These are phyloP conservation scores for Roridomyces roridus DNA, from an alignment of 768 basidiomycete genomes.

Conservation along the genomic window DNA sequence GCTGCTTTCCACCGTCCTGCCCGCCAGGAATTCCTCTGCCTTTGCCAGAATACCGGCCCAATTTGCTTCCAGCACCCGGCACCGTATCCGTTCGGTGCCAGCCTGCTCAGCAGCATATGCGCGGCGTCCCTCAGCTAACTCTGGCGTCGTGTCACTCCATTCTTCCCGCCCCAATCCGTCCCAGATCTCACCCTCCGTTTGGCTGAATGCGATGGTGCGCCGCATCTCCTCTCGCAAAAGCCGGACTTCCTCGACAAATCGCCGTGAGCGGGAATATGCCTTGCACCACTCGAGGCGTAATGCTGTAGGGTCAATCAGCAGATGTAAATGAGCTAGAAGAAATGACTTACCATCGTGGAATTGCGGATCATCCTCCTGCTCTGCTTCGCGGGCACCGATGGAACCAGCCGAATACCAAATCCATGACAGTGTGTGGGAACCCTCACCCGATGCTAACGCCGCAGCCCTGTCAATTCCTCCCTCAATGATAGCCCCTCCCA, in stretches of 20 bases:
- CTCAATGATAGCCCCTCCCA: not conserved
- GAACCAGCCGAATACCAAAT: not conserved
- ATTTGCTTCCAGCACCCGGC: not conserved
- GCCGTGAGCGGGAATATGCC: constrained; percentile 5
- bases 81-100: too few species aligned
- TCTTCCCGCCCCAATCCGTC: not conserved
- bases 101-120: not conserved
- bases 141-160: too few species aligned
- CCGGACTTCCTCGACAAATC: constrained; percentile 20
- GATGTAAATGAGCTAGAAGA: not conserved
- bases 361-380: not conserved
- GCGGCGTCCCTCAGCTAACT: not conserved
- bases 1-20: not conserved
- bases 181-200: not conserved
- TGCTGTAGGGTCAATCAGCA: not conserved
- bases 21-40: not conserved
- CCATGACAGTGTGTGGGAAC: not conserved
- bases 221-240: constrained; percentile 27
- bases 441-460: not conserved
- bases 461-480: not conserved
- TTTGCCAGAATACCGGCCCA: not conserved
- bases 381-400: too few species aligned
- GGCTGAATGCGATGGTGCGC: not conserved
- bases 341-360: not conserved
- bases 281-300: constrained; percentile 4